Percentiles rank a stretch among this genome's conserved stretches.
Conservation (phyloP, 2,329 filamentous ascomycete genomes). For the Clonostachys solani region DNA sequence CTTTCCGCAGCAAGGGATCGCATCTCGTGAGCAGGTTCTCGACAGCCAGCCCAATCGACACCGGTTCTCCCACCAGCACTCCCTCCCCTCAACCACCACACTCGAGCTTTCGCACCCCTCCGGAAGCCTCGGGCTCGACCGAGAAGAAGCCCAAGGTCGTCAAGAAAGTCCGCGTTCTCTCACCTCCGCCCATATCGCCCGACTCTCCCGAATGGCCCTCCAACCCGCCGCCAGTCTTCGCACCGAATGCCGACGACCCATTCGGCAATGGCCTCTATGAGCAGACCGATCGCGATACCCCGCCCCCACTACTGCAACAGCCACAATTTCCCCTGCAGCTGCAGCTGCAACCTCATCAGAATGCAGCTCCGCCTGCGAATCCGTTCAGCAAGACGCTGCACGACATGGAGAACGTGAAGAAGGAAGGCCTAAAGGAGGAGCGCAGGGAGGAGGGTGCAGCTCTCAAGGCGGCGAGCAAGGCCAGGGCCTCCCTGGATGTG, state of each 20-base stretch:
- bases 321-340: neutral
- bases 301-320: slow-evolving; percentile 2
- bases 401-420: slow-evolving; percentile 37
- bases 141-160: slow-evolving; percentile 43
- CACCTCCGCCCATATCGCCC: slow-evolving; percentile 57
- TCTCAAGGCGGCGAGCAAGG: slow-evolving; percentile 22
- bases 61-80: slow-evolving; percentile 10
- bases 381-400: slow-evolving; percentile 53
- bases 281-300: neutral
- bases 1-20: slow-evolving; percentile 36
- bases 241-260: slow-evolving; percentile 17
- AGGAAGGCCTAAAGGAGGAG: slow-evolving; percentile 22
- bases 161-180: slow-evolving; percentile 65
- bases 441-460: slow-evolving; percentile 20
- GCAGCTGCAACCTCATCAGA: neutral
- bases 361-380: slow-evolving; percentile 18
- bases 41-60: slow-evolving; percentile 6
- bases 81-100: slow-evolving; percentile 13
- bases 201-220: slow-evolving; percentile 35
- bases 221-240: slow-evolving; percentile 1
- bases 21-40: neutral
- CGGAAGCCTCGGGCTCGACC: slow-evolving; percentile 22
- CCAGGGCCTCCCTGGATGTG: slow-evolving; percentile 60
- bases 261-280: slow-evolving; percentile 13
- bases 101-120: slow-evolving; percentile 7